Evolutionary conservation across 1,284 basidiomycete genomes (phyloP).

Genomic region (Ustilago hordei): DNA sequence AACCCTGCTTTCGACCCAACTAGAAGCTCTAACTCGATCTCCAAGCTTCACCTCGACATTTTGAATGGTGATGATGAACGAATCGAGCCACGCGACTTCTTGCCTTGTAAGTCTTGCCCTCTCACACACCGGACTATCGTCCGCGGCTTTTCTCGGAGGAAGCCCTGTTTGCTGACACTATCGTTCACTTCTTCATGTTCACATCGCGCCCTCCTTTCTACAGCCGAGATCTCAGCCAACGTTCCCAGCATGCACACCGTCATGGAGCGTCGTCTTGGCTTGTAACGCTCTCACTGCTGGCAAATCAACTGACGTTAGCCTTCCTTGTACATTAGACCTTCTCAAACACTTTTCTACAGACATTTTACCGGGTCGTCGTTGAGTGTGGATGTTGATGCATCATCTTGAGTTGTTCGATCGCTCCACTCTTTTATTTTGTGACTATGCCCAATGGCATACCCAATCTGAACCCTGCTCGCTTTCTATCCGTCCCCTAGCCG

Average conservation of each 20-base stretch:
- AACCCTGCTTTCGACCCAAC: constrained; percentile 41
- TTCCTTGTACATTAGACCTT: constrained; percentile 30
- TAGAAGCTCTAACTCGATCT: constrained; percentile 39
- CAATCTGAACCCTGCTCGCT: too few relatives aligned
- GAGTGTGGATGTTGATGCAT: neutral
- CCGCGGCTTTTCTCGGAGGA: neutral
- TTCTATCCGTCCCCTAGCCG: too few relatives aligned
- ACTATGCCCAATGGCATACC: too few relatives aligned
- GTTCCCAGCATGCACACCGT: constrained; percentile 41
- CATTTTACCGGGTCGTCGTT: neutral
- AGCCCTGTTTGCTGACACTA: neutral
- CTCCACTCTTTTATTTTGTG: too few relatives aligned
- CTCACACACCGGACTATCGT: neutral
- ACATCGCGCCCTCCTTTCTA: neutral
- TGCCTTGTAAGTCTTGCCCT: constrained; percentile 54
- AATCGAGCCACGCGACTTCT: constrained; percentile 64
- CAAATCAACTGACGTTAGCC: neutral
- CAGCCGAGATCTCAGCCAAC: constrained; percentile 35
- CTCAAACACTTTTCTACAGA: constrained; percentile 8
- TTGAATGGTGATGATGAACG: constrained; percentile 67
- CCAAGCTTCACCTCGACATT: constrained; percentile 65
- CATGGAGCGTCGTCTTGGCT: constrained; percentile 48
- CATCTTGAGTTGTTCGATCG: neutral
- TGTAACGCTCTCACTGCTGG: constrained; percentile 10
- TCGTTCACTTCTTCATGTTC: neutral